Percentiles rank a stretch among this genome's conserved stretches.
These are phyloP conservation scores for Tetrahymena thermophila DNA, from an alignment of 73 alveolate species.

Conservation along the genomic window DNA sequence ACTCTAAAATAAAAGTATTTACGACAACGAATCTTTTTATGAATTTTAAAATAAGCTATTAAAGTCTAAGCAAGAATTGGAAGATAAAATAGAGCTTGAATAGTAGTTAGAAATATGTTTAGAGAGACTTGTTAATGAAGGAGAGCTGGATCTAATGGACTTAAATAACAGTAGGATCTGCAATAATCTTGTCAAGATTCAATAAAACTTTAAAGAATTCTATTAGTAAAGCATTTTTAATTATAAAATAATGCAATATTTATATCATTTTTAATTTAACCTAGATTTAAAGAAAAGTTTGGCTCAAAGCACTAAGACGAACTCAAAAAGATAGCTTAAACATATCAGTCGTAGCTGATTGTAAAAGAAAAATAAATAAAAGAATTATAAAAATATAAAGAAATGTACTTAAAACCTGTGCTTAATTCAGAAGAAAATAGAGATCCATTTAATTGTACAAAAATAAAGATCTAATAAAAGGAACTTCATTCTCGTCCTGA, in stretches of 20 bases:
- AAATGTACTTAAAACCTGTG: not conserved
- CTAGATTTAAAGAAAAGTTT: not conserved
- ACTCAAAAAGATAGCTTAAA: not conserved
- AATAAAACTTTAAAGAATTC: not conserved
- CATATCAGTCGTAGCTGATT: not conserved
- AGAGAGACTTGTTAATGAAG: not conserved
- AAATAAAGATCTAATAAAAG: not conserved
- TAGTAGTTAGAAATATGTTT: not conserved
- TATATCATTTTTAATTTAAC: not conserved
- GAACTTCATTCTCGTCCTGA: not conserved
- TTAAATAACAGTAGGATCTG: not conserved
- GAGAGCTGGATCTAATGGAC: not conserved
- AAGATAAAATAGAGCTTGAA: not conserved
- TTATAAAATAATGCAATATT: not conserved
- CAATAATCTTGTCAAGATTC: not conserved
- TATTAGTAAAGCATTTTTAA: not conserved
- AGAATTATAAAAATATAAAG: not conserved
- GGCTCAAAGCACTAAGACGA: not conserved
- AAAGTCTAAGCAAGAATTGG: not conserved
- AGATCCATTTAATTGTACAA: not conserved
- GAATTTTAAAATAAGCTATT: not conserved
- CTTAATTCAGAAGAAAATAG: not conserved
- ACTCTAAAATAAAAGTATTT: not conserved
- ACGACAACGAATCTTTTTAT: not conserved
- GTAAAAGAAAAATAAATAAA: not conserved